Evolutionary conservation across 371 early-diverging fungal genomes (phyloP).

Genomic region (Rhizomucor miehei): DNA sequence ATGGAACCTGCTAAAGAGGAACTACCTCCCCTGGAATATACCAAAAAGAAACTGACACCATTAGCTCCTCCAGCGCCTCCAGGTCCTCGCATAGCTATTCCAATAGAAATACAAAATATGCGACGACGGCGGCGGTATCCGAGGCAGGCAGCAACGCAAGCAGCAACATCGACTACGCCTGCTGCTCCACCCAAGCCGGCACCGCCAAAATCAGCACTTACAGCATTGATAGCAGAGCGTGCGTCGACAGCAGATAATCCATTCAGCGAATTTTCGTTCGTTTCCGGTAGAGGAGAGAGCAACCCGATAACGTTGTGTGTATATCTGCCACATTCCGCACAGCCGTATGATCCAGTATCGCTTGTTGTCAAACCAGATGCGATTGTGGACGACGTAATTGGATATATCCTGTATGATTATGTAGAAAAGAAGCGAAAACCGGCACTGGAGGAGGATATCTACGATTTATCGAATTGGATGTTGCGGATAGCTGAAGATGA

Average conservation of each 20-base stretch:
- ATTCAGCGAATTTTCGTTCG: conserved; percentile 66
- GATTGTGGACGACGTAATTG: conserved; percentile 75
- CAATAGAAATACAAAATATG: conserved; percentile 6
- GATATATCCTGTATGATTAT: conserved; percentile 25
- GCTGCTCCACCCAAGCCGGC: background rate
- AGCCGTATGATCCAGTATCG: conserved; percentile 56
- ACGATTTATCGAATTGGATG: conserved; percentile 77
- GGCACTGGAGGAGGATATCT: conserved; percentile 56
- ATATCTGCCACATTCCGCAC: conserved; percentile 55
- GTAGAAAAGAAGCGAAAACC: conserved; percentile 51
- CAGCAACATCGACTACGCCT: background rate
- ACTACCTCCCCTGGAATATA: conserved; percentile 6
- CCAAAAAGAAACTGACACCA: conserved; percentile 1
- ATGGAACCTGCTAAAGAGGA: conserved; percentile 6
- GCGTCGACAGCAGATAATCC: conserved; percentile 67
- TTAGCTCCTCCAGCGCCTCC: background rate
- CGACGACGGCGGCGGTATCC: conserved; percentile 9
- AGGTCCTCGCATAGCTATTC: background rate
- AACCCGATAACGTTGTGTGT: conserved; percentile 63
- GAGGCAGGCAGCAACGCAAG: background rate
- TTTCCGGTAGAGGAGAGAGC: conserved; percentile 60
- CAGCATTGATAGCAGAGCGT: conserved; percentile 61
- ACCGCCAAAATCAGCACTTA: conserved; percentile 50
- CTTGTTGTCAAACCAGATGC: conserved; percentile 81
- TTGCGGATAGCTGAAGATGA: conserved; percentile 93